Conservation (phyloP, 2,329 filamentous ascomycete genomes). For the Colletotrichum spinosum region DNA sequence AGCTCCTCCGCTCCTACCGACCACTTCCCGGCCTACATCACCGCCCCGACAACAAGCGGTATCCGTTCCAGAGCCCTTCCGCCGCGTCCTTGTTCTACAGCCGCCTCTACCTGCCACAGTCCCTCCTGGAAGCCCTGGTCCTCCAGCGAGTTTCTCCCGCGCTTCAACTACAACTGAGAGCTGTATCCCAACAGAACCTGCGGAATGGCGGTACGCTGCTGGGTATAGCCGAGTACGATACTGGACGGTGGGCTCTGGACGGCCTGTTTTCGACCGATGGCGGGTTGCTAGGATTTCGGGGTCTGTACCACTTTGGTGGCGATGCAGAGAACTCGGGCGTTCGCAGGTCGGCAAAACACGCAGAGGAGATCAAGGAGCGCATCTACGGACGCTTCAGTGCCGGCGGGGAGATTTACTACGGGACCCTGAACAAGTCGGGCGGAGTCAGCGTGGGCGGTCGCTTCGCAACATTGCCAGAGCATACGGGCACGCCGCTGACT, state of each 20-base stretch:
- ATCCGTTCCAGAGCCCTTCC: conserved; percentile 31
- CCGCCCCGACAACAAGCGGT: conserved; percentile 37
- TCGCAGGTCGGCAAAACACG: conserved; percentile 32
- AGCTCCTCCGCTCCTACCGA: conserved; percentile 85
- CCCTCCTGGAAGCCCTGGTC: conserved; percentile 87
- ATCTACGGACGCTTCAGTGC: conserved; percentile 88
- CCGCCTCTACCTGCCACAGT: conserved; percentile 84
- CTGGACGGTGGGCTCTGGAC: conserved; percentile 88
- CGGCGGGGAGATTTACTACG: conserved; percentile 95
- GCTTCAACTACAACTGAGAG: conserved; percentile 83
- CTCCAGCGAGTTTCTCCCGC: conserved; percentile 82
- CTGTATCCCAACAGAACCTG: conserved; percentile 78
- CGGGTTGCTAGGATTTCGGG: conserved; percentile 85
- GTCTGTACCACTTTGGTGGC: conserved; percentile 93
- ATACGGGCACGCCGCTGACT: conserved; percentile 89
- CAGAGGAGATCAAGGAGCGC: conserved; percentile 62
- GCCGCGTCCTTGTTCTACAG: conserved; percentile 77
- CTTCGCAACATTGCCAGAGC: conserved; percentile 86
- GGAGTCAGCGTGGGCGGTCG: conserved; percentile 89
- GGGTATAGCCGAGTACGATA: conserved; percentile 82
- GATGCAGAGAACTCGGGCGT: conserved; percentile 61
- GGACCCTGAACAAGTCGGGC: conserved; percentile 91
- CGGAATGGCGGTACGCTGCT: conserved; percentile 82
- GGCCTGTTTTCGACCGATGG: conserved; percentile 94
- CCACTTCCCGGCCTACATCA: conserved; percentile 74